phyloP scores from a whole-genome alignment of 441 rosid species.

The Populus tomentosa region DNA sequence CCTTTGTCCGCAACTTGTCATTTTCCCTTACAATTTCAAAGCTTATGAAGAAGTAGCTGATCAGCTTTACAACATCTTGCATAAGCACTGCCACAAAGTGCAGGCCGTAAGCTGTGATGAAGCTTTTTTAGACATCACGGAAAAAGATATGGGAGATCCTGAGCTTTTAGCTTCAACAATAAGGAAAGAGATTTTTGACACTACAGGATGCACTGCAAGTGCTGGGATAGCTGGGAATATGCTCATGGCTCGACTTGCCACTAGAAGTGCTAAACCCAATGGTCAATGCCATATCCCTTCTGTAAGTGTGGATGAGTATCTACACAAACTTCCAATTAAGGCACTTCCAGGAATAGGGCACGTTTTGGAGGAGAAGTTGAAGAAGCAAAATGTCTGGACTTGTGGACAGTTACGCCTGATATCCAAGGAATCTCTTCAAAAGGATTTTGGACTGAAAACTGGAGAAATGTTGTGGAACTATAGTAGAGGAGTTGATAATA shows the following conservation, averaged over 20 bases:
- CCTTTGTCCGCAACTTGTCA: constrained; percentile 75
- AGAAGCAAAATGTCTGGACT: constrained; percentile 54
- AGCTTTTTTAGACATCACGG: constrained; percentile 78
- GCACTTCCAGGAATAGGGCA: constrained; percentile 89
- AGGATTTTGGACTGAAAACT: constrained; percentile 81
- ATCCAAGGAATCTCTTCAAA: constrained; percentile 80
- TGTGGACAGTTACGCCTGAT: constrained; percentile 74
- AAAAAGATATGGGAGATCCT: constrained; percentile 51
- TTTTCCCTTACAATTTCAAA: constrained; percentile 85
- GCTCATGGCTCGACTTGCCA: constrained; percentile 98
- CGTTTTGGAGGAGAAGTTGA: constrained; percentile 78
- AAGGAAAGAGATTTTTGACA: constrained; percentile 71
- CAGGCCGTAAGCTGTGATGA: constrained; percentile 99
- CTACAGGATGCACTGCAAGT: constrained; percentile 92
- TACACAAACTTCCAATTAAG: constrained; percentile 65
- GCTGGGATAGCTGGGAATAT: constrained; percentile 83
- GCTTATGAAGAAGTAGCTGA: constrained; percentile 97
- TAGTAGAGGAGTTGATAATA: constrained; percentile 82
- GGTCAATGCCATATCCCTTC: constrained; percentile 77
- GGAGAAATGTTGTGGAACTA: constrained; percentile 98
- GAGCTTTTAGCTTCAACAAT: constrained; percentile 58
- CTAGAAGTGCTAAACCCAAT: constrained; percentile 85
- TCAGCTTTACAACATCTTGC: constrained; percentile 76
- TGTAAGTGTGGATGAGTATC: constrained; percentile 67
- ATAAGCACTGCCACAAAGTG: constrained; percentile 75